These are phyloP conservation scores for Ogataea parapolymorpha DNA, from an alignment of 805 yeast genomes.

Conservation along the genomic window DNA sequence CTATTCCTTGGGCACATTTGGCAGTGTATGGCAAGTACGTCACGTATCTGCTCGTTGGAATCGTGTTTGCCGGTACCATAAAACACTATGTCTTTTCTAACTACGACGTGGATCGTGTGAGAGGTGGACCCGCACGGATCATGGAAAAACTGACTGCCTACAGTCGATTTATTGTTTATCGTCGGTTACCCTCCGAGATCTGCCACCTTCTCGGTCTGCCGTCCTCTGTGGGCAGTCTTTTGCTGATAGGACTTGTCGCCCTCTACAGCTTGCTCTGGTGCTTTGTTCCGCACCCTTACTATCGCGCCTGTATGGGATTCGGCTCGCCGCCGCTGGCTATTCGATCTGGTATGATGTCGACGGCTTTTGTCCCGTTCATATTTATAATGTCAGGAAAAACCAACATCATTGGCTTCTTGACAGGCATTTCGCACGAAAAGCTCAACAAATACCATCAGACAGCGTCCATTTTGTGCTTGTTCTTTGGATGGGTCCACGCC, in stretches of 20 bases:
- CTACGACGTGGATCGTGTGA: slow-evolving; percentile 17
- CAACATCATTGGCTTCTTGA: slow-evolving; percentile 44
- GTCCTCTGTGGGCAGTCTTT: slow-evolving; percentile 35
- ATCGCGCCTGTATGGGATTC: slow-evolving; percentile 49
- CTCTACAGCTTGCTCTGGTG: slow-evolving; percentile 34
- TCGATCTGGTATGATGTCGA: slow-evolving; percentile 49
- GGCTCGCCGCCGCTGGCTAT: slow-evolving; percentile 60
- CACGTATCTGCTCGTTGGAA: slow-evolving; percentile 39
- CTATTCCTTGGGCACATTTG: slow-evolving; percentile 29
- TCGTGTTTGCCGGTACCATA: slow-evolving; percentile 33
- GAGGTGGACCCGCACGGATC: slow-evolving; percentile 1
- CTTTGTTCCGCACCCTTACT: slow-evolving; percentile 48
- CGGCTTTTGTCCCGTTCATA: slow-evolving; percentile 49
- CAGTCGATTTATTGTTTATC: slow-evolving; percentile 32
- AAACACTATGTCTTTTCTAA: slow-evolving; percentile 26
- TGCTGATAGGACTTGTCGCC: slow-evolving; percentile 32
- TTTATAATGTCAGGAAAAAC: slow-evolving; percentile 51
- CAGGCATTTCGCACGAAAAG: slow-evolving; percentile 56
- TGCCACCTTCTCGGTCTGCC: slow-evolving; percentile 38
- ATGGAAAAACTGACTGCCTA: slow-evolving; percentile 28
- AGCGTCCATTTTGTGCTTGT: slow-evolving; percentile 39
- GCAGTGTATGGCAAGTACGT: slow-evolving; percentile 37
- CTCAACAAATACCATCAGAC: slow-evolving; percentile 50
- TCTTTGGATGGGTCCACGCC: slow-evolving; percentile 47
- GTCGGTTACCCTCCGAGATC: slow-evolving; percentile 30